phyloP scores from a whole-genome alignment of 176 grass and related monocot genomes.

The Oryza nivara region DNA sequence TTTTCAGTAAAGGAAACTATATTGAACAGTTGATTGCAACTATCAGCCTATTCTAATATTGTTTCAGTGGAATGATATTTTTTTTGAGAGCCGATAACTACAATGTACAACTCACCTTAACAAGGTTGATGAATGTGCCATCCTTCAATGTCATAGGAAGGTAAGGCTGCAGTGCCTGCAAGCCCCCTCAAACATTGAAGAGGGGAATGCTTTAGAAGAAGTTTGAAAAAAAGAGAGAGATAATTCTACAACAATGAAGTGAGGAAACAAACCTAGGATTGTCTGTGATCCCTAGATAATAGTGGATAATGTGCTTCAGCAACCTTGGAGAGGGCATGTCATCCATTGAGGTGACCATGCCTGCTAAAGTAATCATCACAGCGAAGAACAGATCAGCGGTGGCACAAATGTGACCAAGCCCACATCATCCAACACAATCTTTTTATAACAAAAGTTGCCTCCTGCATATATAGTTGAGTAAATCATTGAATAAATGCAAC shows the following conservation, averaged over 20 bases:
- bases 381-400: slow-evolving; percentile 62
- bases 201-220: background rate
- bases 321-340: slow-evolving; percentile 68
- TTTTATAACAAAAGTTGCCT: slow-evolving; percentile 80
- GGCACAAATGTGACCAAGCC: slow-evolving; percentile 58
- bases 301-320: slow-evolving; percentile 73
- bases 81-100: no score
- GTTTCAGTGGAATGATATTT: background rate
- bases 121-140: no score
- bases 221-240: no score
- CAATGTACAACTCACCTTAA: no score
- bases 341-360: slow-evolving; percentile 48
- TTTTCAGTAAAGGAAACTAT: slow-evolving; percentile 19
- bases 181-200: background rate
- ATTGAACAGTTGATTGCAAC: background rate
- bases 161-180: no score
- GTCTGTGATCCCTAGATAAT: slow-evolving; percentile 73
- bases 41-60: background rate
- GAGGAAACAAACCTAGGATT: slow-evolving; percentile 61
- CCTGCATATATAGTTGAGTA: slow-evolving; percentile 46
- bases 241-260: background rate
- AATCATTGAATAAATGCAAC: slow-evolving; percentile 34
- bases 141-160: no score
- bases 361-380: slow-evolving; percentile 54
- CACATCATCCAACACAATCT: slow-evolving; percentile 69